These are phyloP conservation scores for Ogataea trehaloabstinens DNA, from an alignment of 805 yeast species.

Conservation along the genomic window DNA sequence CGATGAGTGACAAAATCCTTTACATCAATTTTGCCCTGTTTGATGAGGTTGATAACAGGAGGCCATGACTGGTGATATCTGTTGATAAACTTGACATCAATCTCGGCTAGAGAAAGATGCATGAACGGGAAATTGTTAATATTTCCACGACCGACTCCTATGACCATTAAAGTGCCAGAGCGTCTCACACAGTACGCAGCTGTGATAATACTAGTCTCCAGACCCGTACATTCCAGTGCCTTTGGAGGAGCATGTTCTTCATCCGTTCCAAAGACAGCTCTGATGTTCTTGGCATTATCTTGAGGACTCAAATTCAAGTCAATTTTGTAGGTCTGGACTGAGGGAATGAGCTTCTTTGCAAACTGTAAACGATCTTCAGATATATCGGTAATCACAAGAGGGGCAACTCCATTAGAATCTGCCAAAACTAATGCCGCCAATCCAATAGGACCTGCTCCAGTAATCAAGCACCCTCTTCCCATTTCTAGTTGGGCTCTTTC, in stretches of 20 bases:
- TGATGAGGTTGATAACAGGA: slow-evolving; percentile 46
- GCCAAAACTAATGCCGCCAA: slow-evolving; percentile 45
- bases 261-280: slow-evolving; percentile 34
- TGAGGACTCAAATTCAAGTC: slow-evolving; percentile 29
- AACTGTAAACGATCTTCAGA: slow-evolving; percentile 41
- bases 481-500: slow-evolving; percentile 42
- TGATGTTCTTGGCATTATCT: slow-evolving; percentile 39
- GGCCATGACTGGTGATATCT: slow-evolving; percentile 61
- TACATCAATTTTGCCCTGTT: slow-evolving; percentile 42
- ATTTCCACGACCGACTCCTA: slow-evolving; percentile 50
- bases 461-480: slow-evolving; percentile 45
- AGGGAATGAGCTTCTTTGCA: slow-evolving; percentile 46
- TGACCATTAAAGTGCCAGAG: slow-evolving; percentile 44
- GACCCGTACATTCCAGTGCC: slow-evolving; percentile 53
- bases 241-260: slow-evolving; percentile 40
- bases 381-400: slow-evolving; percentile 49
- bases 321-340: slow-evolving; percentile 42
- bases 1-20: slow-evolving; percentile 46
- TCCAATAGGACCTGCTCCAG: slow-evolving; percentile 62
- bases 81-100: slow-evolving; percentile 49
- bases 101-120: slow-evolving; percentile 53
- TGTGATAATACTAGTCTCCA: slow-evolving; percentile 45
- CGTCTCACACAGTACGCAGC: slow-evolving; percentile 45
- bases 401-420: slow-evolving; percentile 51
- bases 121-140: slow-evolving; percentile 51